These are phyloP conservation scores for Nicotiana otophora DNA, from an alignment of 257 asterid species.

Conservation along the genomic window DNA sequence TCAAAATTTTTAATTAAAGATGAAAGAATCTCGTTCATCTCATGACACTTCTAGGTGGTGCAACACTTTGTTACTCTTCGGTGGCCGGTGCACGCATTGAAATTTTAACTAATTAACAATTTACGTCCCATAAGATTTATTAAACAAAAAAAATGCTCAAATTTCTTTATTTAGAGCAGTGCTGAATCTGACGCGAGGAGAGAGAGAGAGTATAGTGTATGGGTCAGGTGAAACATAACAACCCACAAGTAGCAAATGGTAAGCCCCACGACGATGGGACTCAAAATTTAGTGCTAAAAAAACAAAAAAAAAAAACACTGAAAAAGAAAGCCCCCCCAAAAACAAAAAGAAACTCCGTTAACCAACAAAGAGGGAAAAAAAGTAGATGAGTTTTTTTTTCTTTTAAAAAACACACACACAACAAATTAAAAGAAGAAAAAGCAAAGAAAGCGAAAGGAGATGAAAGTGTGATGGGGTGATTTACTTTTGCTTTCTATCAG, in stretches of 20 bases:
- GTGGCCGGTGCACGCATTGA: too few relatives aligned
- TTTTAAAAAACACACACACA: constrained; percentile 10
- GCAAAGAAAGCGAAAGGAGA: constrained; percentile 40
- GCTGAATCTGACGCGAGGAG: neutral
- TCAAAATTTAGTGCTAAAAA: constrained; percentile 2
- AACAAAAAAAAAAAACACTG: neutral
- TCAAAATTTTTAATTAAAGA: too few relatives aligned
- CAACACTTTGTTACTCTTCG: too few relatives aligned
- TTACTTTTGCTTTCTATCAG: constrained; percentile 45
- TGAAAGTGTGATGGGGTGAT: constrained; percentile 38
- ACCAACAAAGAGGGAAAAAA: neutral
- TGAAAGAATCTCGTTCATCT: too few relatives aligned
- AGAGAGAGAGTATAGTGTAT: neutral
- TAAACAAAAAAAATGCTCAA: neutral
- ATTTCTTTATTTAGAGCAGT: neutral
- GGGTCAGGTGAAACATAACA: constrained; percentile 2
- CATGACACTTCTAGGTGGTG: too few relatives aligned
- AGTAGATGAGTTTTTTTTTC: neutral
- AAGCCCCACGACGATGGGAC: constrained; percentile 22
- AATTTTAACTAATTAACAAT: too few relatives aligned
- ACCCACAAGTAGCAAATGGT: neutral
- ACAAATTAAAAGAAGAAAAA: constrained; percentile 11
- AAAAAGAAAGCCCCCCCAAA: constrained; percentile 1
- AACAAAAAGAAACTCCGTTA: constrained; percentile 10
- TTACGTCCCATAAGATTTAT: too few relatives aligned